Evolutionary conservation across 257 asterid genomes (phyloP), one percentile per base, ranked within the genome.

Genomic region (Solanum arcanum): DNA sequence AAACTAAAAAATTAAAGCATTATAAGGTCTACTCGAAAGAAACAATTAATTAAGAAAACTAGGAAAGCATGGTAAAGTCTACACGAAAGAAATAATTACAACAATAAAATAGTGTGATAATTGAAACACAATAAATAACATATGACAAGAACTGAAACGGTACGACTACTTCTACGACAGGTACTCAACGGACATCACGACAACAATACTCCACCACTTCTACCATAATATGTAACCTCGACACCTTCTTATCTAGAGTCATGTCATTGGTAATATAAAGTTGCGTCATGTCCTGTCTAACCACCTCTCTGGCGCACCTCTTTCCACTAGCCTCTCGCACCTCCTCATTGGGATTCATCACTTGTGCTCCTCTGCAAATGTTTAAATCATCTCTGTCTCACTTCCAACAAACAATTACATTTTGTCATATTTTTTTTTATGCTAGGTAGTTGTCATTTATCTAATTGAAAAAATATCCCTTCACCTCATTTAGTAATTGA

Each of bases 11-110:
- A 47, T 47, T 47, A 47, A 47, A 49, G 60, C 60, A 49, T 49
- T 0, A 21, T 52, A 52, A 52, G 0, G 1, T 16, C 23, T 0
- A 52, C 0, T 16, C 0, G 0, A 52, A 52, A 52, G 62, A 52
- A 52, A 52, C 62, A 52, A 52, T 3, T 15, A 49, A 49, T 15
- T 49, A 49, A 49, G 60, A 49, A 49, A 49, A 49, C 21, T 49
- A 49, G 60, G 60, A 49, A 49, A 49, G 0, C 3, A 1, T 21
- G 1, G 1, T 52, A 52, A 52, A 52, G 5, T 52, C 62, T 52
- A 52, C 62, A 52, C 2, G 11, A 18, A 52, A 52, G 62, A 52
- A 52, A 52, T 4, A 52, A 52, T 52, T 18, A 52, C 11, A 52
- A 52, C 11, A 52, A 0, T 4, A 52, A 16, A 52, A 18, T 18